Evolutionary conservation across 78 protist genomes (phyloP), one percentile per base, ranked within the genome.

Genomic region (Dictyostelium intermedium): DNA sequence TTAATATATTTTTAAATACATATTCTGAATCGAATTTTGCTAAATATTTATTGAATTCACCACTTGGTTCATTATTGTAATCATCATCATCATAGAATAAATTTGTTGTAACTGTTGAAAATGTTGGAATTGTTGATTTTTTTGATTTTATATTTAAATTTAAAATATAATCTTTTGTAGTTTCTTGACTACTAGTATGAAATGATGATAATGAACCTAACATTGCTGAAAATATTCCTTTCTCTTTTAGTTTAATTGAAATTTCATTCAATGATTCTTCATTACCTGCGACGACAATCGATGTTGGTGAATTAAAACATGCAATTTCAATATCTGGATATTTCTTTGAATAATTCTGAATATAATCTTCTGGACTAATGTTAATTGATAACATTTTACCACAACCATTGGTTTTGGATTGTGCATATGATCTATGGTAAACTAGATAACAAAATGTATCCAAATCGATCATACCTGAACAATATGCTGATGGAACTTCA

Each of bases 351-450:
- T 25, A 63, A 2, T 63, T 20, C 8, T 63, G 30, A 35, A 76
- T 47, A 43, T 16, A 82, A 2, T 63, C n/a, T 11, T 43, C 69
- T 10, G n/a, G 8, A 30, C 89, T 32, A 8, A 91, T n/a, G 13
- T 50, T 47, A 16, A 91, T 84, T 14, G 81, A 41, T 74, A 91
- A 61, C 95, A 91, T 91, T 61, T n/a, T 91, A 25, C 95, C 95
- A 23, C 37, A 23, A 13, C 95, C 95, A 56, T 74, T 74, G 8
- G 95, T 83, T 60, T 50, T 66, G 13, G 66, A 32, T 61, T 91
- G 95, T 2, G 18, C 39, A 25, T 16, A 23, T 2, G 89, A 9
- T 72, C 95, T 72, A n/a, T 61, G 32, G 39, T 91, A 72, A 8
- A 91, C 37, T n/a, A 91, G 37, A 20, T 61, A 53, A 60, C 39